Conservation (phyloP, 1,139 yeast genomes). For the Debaryomycetaceae sp. region DNA sequence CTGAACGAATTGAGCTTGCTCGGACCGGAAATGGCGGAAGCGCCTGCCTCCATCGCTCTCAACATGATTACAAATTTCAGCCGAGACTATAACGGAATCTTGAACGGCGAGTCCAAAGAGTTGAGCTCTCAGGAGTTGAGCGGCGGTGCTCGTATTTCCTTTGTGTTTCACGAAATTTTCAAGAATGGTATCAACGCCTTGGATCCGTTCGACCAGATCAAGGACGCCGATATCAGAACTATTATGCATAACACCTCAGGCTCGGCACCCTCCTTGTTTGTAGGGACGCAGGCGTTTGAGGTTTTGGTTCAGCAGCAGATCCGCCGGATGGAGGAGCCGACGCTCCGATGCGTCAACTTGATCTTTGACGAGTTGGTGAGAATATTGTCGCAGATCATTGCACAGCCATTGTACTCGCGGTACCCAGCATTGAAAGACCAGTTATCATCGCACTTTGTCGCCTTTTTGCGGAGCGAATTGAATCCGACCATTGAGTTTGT, state of each 20-base stretch:
- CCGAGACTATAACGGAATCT: constrained; percentile 82
- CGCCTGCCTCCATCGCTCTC: constrained; percentile 83
- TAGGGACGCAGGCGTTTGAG: constrained; percentile 96
- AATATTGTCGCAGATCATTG: constrained; percentile 74
- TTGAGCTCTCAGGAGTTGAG: constrained; percentile 75
- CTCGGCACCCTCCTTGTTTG: constrained; percentile 94
- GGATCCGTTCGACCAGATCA: constrained; percentile 95
- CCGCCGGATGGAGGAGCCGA: constrained; percentile 88
- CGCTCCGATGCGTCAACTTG: constrained; percentile 76
- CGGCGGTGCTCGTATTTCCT: constrained; percentile 97
- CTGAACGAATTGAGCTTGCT: constrained; percentile 66
- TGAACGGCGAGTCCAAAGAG: constrained; percentile 91
- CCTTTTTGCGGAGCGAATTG: constrained; percentile 69
- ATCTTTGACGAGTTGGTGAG: constrained; percentile 92
- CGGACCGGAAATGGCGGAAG: constrained; percentile 80
- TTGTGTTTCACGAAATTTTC: constrained; percentile 94
- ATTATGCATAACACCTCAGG: constrained; percentile 96
- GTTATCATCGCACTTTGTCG: constrained; percentile 68
- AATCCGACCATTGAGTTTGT: constrained; percentile 83
- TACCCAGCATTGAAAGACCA: constrained; percentile 88
- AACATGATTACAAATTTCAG: constrained; percentile 87
- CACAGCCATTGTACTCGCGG: constrained; percentile 73
- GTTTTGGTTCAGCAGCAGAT: constrained; percentile 94
- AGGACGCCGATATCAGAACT: constrained; percentile 95
- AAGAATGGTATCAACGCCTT: constrained; percentile 86